phyloP scores from a whole-genome alignment of 2,329 filamentous ascomycete species.

The Sarocladiaceae sp. region DNA sequence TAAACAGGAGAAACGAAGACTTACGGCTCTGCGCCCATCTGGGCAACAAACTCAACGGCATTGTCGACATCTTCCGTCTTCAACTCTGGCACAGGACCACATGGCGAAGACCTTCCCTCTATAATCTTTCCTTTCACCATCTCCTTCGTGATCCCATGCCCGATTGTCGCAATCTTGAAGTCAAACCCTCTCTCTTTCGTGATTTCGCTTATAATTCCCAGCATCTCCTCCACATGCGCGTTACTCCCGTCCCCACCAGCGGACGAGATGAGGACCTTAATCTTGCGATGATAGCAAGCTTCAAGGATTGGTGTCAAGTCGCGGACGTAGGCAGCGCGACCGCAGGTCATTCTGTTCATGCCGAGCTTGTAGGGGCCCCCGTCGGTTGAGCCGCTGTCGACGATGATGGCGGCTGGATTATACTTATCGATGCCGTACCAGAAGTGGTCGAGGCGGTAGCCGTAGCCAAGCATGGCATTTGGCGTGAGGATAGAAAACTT shows the following conservation, averaged over 20 bases:
- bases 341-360: constrained; percentile 29
- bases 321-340: constrained; percentile 28
- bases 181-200: constrained; percentile 19
- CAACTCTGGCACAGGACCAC: constrained; percentile 27
- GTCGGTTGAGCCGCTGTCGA: constrained; percentile 24
- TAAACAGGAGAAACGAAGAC: not conserved
- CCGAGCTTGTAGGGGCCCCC: constrained; percentile 30
- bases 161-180: constrained; percentile 27
- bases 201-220: constrained; percentile 30
- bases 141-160: constrained; percentile 23
- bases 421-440: constrained; percentile 22
- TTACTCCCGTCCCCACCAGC: constrained; percentile 33
- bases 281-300: constrained; percentile 17
- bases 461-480: constrained; percentile 27
- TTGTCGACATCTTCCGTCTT: constrained; percentile 16
- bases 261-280: constrained; percentile 26
- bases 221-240: constrained; percentile 31
- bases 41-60: constrained; percentile 17
- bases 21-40: constrained; percentile 19
- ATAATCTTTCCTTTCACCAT: constrained; percentile 22
- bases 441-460: constrained; percentile 22
- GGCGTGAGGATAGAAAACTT: constrained; percentile 22
- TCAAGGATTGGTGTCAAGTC: constrained; percentile 27
- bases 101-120: constrained; percentile 19
- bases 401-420: constrained; percentile 20